A percentile compares a stretch with the other conserved stretches of the same genome.
Conservation (phyloP, 768 basidiomycete species). For the Russula earlei region DNA sequence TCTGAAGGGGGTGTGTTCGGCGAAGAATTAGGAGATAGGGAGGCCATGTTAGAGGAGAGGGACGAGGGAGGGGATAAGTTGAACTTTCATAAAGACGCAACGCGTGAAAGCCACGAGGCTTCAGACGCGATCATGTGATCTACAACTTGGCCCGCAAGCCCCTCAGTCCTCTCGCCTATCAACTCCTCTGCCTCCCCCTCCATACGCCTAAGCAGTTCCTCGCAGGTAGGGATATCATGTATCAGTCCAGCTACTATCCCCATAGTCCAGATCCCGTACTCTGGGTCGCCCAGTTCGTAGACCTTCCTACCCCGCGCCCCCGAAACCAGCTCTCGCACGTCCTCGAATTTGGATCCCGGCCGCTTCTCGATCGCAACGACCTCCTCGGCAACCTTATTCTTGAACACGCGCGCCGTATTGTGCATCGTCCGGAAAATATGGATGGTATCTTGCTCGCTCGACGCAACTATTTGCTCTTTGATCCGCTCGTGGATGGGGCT, state of each 20-base stretch:
- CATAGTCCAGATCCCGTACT: constrained; percentile 81
- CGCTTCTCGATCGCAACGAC: constrained; percentile 77
- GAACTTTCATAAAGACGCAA: neutral
- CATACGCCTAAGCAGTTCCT: constrained; percentile 54
- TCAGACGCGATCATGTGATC: constrained; percentile 10
- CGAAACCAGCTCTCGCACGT: constrained; percentile 67
- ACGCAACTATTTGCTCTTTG: constrained; percentile 81
- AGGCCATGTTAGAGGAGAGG: neutral
- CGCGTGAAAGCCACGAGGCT: constrained; percentile 9
- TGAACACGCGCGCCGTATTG: constrained; percentile 81
- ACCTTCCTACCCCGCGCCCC: constrained; percentile 62
- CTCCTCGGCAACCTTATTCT: constrained; percentile 73
- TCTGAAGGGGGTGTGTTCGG: constrained; percentile 36
- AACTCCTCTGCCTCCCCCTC: constrained; percentile 69
- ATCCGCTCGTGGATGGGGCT: constrained; percentile 84
- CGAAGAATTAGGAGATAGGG: constrained; percentile 13
- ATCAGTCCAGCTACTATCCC: constrained; percentile 63
- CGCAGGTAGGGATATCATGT: constrained; percentile 76
- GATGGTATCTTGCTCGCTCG: constrained; percentile 73
- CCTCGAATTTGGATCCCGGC: constrained; percentile 82
- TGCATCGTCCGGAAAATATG: constrained; percentile 86
- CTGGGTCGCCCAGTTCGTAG: constrained; percentile 76
- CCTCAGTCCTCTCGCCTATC: constrained; percentile 37
- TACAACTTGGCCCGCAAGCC: constrained; percentile 26
- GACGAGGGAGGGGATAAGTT: neutral